Conservation (phyloP, 1,284 basidiomycete genomes). For the Apiotrichum domesticum region DNA sequence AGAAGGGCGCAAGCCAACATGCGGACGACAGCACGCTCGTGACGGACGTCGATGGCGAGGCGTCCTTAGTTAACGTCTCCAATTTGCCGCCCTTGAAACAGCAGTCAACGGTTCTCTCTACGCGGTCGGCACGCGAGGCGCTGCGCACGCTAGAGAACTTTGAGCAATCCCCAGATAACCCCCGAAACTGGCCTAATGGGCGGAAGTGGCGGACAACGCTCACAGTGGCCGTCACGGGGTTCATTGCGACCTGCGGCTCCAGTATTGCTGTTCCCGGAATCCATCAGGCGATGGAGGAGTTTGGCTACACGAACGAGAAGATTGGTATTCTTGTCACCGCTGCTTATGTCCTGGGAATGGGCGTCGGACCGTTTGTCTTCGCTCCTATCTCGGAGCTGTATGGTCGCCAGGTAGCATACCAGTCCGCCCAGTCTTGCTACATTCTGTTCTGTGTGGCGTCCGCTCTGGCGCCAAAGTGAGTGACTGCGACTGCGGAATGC, state of each 20-base stretch:
- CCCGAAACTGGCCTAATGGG: constrained; percentile 33
- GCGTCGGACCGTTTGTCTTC: constrained; percentile 48
- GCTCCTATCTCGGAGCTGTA: constrained; percentile 49
- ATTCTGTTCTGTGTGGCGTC: constrained; percentile 41
- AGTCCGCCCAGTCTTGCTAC: constrained; percentile 29
- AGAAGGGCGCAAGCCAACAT: not conserved
- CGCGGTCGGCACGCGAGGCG: constrained; percentile 23
- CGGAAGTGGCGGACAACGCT: constrained; percentile 32
- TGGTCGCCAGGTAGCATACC: constrained; percentile 47
- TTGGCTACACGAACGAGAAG: constrained; percentile 32
- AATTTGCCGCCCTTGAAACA: constrained; percentile 8
- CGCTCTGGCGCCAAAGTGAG: constrained; percentile 37
- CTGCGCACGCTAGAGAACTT: constrained; percentile 25
- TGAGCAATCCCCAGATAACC: constrained; percentile 29
- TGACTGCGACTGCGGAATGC: not conserved
- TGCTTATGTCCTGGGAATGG: constrained; percentile 42
- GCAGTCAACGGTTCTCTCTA: constrained; percentile 15
- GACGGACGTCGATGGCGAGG: not conserved
- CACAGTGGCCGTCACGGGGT: constrained; percentile 38
- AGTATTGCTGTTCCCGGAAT: constrained; percentile 41
- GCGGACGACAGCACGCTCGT: too few species aligned
- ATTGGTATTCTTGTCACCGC: constrained; percentile 37
- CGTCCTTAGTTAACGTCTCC: not conserved
- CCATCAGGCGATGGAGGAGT: constrained; percentile 30
- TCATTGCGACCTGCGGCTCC: constrained; percentile 41